Evolutionary conservation across 345 rosid genomes (phyloP).

Genomic region (Brassica juncea): DNA sequence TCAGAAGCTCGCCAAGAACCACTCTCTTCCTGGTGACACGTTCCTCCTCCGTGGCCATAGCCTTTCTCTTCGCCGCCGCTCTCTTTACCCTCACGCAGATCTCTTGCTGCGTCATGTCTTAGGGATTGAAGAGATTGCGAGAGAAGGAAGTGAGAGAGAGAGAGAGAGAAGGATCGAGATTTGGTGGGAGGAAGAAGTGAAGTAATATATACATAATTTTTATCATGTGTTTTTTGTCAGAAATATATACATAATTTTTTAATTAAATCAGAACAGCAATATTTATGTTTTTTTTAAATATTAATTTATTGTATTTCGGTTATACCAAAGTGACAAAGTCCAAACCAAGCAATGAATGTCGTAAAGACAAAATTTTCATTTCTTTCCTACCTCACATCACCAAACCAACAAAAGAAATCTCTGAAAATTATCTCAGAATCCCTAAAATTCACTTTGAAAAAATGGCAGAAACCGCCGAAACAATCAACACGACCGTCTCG

Average conservation of each 20-base stretch:
- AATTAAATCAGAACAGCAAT: no score
- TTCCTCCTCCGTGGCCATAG: slow-evolving; percentile 12
- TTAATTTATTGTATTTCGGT: no score
- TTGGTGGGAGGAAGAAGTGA: slow-evolving; percentile 25
- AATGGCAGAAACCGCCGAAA: slow-evolving; percentile 35
- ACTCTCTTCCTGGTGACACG: slow-evolving; percentile 36
- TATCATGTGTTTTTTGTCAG: no score
- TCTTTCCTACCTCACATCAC: background rate
- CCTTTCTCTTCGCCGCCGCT: slow-evolving; percentile 32
- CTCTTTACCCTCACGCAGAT: slow-evolving; percentile 20
- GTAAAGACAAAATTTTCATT: no score
- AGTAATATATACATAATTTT: no score
- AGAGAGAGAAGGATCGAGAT: background rate
- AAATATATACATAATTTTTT: no score
- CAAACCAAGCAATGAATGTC: no score
- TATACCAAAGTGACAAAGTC: no score
- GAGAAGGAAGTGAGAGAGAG: background rate
- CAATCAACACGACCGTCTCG: slow-evolving; percentile 28
- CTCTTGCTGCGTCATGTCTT: slow-evolving; percentile 8
- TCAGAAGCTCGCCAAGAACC: slow-evolving; percentile 28
- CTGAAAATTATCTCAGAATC: background rate
- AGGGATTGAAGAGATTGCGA: background rate
- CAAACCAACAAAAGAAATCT: background rate
- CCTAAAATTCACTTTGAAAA: background rate
- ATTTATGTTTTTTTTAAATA: no score